Base-by-base conservation (phyloP, 805 yeast genomes). In the Myxozyma neotropica region DNA sequence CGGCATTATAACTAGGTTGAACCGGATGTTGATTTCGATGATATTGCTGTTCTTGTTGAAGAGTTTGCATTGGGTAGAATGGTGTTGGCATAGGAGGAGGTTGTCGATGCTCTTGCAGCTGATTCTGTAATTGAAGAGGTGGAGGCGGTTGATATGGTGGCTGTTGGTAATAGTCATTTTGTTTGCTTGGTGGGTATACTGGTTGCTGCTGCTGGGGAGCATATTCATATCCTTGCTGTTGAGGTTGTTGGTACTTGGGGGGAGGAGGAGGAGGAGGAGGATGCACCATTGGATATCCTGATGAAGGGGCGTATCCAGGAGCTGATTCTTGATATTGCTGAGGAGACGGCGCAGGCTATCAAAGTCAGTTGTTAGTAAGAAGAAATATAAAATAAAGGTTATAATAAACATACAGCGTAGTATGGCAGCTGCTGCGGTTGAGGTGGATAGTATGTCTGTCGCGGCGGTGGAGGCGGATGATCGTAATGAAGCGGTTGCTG, bases 21-120 rank as follows among this genome's bases (percentile, higher is more conserved):
- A 13, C 36, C n/a, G 39, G 53, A 5, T 48, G 53, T 19, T 43
- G 40, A 19, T 45, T 46, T 29, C 13, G 52, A 19, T 43, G 55
- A 35, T 36, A 48, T 7, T 21, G 52, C 17, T 42, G 51, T 42
- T 40, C 15, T 26, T 35, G 39, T 24, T 38, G 23, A n/a, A 8
- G 19, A 8, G 48, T 17, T 12, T 29, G 42, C n/a, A n/a, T n/a
- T n/a, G n/a, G n/a, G n/a, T n/a, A n/a, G n/a, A n/a, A n/a, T n/a
- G n/a, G n/a, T n/a, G n/a, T n/a, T n/a, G n/a, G n/a, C n/a, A n/a
- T n/a, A n/a, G n/a, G n/a, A n/a, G n/a, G n/a, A n/a, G n/a, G n/a
- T n/a, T n/a, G n/a, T n/a, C n/a, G n/a, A n/a, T n/a, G n/a, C n/a
- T n/a, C n/a, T n/a, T n/a, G n/a, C n/a, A n/a, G n/a, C n/a, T n/a